phyloP scores from a whole-genome alignment of 106 monocot genomes.

The Apostasia shenzhenica region DNA sequence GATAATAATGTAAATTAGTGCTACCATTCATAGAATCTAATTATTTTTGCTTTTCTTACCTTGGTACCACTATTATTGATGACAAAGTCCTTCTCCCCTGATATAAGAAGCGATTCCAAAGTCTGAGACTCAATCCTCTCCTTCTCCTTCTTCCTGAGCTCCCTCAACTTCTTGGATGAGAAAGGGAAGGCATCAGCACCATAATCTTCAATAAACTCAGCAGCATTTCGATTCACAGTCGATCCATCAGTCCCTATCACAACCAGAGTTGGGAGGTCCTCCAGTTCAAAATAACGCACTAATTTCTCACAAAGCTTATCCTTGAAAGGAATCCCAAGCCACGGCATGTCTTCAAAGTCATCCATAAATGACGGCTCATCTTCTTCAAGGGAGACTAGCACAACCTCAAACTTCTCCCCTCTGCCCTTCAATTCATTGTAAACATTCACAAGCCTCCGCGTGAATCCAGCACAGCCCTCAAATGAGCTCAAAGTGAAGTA shows the following conservation, averaged over 20 bases:
- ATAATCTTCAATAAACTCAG: slow-evolving; percentile 58
- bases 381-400: slow-evolving; percentile 46
- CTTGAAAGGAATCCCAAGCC: slow-evolving; percentile 61
- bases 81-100: slow-evolving; percentile 54
- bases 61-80: slow-evolving; percentile 36
- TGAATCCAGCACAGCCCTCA: slow-evolving; percentile 30
- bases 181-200: slow-evolving; percentile 62
- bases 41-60: slow-evolving; percentile 20
- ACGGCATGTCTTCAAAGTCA: slow-evolving; percentile 42
- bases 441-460: slow-evolving; percentile 26
- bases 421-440: slow-evolving; percentile 48
- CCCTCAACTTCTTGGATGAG: slow-evolving; percentile 33
- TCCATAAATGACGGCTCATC: slow-evolving; percentile 27
- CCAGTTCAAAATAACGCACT: slow-evolving; percentile 52
- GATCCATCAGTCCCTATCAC: slow-evolving; percentile 72
- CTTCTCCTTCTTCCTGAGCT: slow-evolving; percentile 42
- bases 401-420: slow-evolving; percentile 62
- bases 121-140: slow-evolving; percentile 46
- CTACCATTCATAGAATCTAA: too few species aligned
- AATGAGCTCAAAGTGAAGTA: slow-evolving; percentile 33
- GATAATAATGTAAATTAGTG: too few species aligned
- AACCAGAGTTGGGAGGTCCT: slow-evolving; percentile 39
- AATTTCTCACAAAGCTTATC: slow-evolving; percentile 48
- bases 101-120: slow-evolving; percentile 60
- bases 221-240: slow-evolving; percentile 44